Base-by-base conservation (phyloP, 768 basidiomycete species). In the Steccherinum ochraceum region DNA sequence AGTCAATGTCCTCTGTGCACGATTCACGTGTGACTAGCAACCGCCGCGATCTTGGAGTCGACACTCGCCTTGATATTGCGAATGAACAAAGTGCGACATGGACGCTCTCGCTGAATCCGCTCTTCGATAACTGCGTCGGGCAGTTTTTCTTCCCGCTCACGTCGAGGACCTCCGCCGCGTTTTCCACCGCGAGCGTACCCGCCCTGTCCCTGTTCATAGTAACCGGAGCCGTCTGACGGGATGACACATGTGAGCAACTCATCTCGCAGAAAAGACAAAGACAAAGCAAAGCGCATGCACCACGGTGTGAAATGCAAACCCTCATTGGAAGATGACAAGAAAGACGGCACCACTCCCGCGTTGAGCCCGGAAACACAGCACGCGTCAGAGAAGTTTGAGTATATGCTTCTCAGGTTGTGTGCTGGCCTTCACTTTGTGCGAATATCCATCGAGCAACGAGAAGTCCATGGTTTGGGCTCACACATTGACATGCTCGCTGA, bases 21-120 rank as follows among this genome's bases (percentile, higher is more conserved):
- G 30, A 16, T 35, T 16, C 30, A 35, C 7, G 18, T 10, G 41
- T 10, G 21, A 43, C 41, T 43, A 18, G 21, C 19, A 43, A 11
- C n/a, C 41, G 16, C 41, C 10, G 41, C 11, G 11, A 18, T 24
- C 12, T 20, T 3, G 13, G 35, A 27, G 2, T 20, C 45, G 51
- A 52, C 52, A 80, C 91, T 86, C 71, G 89, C 95, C 85, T 93
- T 96, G 62, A 99, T 91, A 66, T 99, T 99, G 60, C 96, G 84
- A 57, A 98, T 93, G 64, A 99, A 99, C 26, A 99, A 72, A 2
- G 93, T 97, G 48, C 96, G 81, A 69, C 96, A 97, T 1, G 93
- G 93, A 58, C 93, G 78, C 74, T 99, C 95, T 56, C 89, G 83
- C 66, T 91, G 84, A 58, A 93, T 89, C 55, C 95, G 85, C 65